A percentile compares a stretch with the other conserved stretches of the same genome.
Conservation (phyloP, 2,329 filamentous ascomycete species). For the Alternaria incomplexa region DNA sequence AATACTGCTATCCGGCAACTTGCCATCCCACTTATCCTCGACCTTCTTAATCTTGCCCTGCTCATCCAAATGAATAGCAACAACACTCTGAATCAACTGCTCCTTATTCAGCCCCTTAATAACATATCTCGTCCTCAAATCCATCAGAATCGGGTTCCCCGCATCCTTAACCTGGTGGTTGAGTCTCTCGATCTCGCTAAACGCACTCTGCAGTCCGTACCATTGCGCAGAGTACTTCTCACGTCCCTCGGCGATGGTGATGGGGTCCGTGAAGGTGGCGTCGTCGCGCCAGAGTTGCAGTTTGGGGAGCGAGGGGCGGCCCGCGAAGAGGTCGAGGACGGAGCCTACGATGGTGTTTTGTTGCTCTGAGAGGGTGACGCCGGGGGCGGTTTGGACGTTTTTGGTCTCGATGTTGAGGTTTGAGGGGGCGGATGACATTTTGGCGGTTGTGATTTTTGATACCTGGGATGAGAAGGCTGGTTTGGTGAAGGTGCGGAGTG, state of each 20-base stretch:
- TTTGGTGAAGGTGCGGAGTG: conserved; percentile 21
- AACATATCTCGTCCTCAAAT: conserved; percentile 60
- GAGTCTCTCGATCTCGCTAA: conserved; percentile 63
- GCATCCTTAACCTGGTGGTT: conserved; percentile 60
- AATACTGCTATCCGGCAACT: conserved; percentile 58
- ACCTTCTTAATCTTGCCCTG: conserved; percentile 58
- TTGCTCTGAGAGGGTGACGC: conserved; percentile 56
- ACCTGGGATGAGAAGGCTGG: conserved; percentile 20
- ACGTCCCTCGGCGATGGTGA: conserved; percentile 64
- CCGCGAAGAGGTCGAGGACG: conserved; percentile 68
- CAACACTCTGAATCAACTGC: conserved; percentile 56
- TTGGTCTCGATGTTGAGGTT: conserved; percentile 60
- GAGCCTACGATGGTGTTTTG: conserved; percentile 64
- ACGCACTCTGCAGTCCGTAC: conserved; percentile 66
- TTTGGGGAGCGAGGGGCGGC: conserved; percentile 64
- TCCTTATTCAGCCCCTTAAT: conserved; percentile 61
- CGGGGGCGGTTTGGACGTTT: conserved; percentile 59
- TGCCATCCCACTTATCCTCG: conserved; percentile 63
- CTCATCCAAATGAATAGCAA: conserved; percentile 55
- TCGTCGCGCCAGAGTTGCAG: conserved; percentile 65
- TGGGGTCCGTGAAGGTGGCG: conserved; percentile 64
- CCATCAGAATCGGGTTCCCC: conserved; percentile 66
- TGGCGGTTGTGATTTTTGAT: conserved; percentile 21
- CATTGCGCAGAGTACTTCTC: conserved; percentile 61
- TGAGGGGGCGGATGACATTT: conserved; percentile 38